These are phyloP conservation scores for Penicillium bialowiezense DNA, from an alignment of 495 filamentous ascomycete genomes.

Conservation along the genomic window DNA sequence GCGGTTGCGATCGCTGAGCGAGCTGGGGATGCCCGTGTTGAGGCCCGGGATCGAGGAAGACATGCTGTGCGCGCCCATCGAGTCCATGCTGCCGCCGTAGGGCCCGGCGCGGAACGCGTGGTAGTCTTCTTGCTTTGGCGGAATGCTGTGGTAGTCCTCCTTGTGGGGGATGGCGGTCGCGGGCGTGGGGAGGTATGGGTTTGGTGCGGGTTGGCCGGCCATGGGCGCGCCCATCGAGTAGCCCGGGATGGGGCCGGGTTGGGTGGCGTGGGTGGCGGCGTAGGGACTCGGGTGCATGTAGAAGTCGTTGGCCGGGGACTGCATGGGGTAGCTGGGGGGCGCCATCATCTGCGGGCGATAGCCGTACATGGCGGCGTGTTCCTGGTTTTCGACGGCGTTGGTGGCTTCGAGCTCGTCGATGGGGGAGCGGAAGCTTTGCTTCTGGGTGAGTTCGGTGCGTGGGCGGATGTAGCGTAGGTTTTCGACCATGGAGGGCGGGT, in stretches of 20 bases:
- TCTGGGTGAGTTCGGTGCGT: slow-evolving; percentile 56
- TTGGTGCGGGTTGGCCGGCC: slow-evolving; percentile 33
- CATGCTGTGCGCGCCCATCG: slow-evolving; percentile 31
- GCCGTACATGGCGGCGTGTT: slow-evolving; percentile 39
- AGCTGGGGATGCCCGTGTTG: slow-evolving; percentile 28
- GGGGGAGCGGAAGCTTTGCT: slow-evolving; percentile 68
- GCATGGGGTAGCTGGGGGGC: slow-evolving; percentile 35
- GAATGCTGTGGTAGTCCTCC: no score
- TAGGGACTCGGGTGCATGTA: slow-evolving; percentile 38
- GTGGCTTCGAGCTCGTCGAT: slow-evolving; percentile 57
- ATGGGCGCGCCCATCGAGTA: slow-evolving; percentile 37
- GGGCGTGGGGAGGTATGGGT: slow-evolving; percentile 39
- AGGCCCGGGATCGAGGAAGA: slow-evolving; percentile 38
- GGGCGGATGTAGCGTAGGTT: slow-evolving; percentile 53
- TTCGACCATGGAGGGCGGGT: slow-evolving; percentile 57
- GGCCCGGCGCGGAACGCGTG: slow-evolving; percentile 32
- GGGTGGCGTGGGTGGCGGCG: slow-evolving; percentile 36
- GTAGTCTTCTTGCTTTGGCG: slow-evolving; percentile 38
- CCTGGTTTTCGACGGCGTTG: slow-evolving; percentile 37
- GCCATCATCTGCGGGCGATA: slow-evolving; percentile 43
- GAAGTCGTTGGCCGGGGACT: slow-evolving; percentile 35
- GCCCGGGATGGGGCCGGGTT: slow-evolving; percentile 30
- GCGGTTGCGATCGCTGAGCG: slow-evolving; percentile 40
- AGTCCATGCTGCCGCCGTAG: slow-evolving; percentile 38
- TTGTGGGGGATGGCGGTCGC: slow-evolving; percentile 23